Evolutionary conservation across 164 flowering plant genomes (phyloP), one percentile per base, ranked within the genome.

Genomic region (Nymphaea thermarum): DNA sequence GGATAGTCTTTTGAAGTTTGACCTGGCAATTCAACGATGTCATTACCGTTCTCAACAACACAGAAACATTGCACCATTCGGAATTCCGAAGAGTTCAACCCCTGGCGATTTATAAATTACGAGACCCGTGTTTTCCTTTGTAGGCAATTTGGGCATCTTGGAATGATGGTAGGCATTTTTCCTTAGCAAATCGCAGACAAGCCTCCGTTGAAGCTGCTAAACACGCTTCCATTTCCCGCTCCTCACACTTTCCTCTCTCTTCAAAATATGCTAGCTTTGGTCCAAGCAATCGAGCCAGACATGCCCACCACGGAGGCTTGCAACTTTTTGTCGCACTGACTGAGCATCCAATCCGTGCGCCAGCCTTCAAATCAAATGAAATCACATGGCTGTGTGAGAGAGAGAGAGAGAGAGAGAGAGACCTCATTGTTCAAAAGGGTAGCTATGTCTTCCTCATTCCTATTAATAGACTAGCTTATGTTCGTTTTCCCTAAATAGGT

Each of bases 321-420:
- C 82, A 79, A 67, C 74, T 79, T 44, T 42, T 68, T n/a, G 77
- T 76, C 10, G 77, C 79, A 25, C 72, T 76, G 42, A 79, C 66
- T 2, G 79, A 67, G 67, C 79, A 74, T 16, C 72, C 79, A 43
- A 79, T 45, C 42, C 79, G 71, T 60, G 75, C 79, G 68, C 79
- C 82, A 15, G 57, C 82, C 82, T 79, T 65, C 4, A 57, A 60
- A 70, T 43, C 44, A 62, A 36, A 43, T 43, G 12, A 8, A 64
- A 64, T 42, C 44, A 64, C 15, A 42, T 12, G 5, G 5, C 6
- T 4, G 41, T 2, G 55, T 3, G 3, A 47, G 64, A 61, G 17
- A 61, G 64, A 55, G 60, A 55, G 60, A 55, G 60, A 55, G 60
- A 55, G 60, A 61, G n/a, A 61, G n/a, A 15, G n/a, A 2, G 60